Conservation (phyloP, 2,329 filamentous ascomycete genomes). For the Cadophora sp. region DNA sequence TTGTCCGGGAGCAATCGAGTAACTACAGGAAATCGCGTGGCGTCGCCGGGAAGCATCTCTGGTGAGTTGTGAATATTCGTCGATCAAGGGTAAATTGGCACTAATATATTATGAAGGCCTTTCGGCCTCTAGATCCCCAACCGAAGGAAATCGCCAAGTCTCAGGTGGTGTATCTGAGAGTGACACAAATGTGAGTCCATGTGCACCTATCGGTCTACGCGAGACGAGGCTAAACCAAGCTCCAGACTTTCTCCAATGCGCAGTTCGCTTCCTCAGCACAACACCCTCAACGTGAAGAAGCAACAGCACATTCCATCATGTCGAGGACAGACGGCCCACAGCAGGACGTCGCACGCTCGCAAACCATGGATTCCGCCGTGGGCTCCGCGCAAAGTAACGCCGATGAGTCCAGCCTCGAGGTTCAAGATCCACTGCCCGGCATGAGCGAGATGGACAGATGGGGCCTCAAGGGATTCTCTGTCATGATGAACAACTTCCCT, state of each 20-base stretch:
- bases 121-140: constrained; percentile 40
- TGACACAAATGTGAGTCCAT: constrained; percentile 38
- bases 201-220: neutral
- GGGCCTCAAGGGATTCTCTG: constrained; percentile 66
- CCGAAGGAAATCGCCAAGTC: constrained; percentile 38
- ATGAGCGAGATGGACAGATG: constrained; percentile 70
- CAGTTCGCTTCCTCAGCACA: constrained; percentile 36
- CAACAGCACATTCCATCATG: constrained; percentile 35
- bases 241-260: constrained; percentile 38
- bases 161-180: constrained; percentile 34
- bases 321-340: constrained; percentile 37
- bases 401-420: constrained; percentile 46
- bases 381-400: constrained; percentile 36
- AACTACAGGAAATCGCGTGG: constrained; percentile 49
- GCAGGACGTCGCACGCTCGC: constrained; percentile 34
- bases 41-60: constrained; percentile 42
- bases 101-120: constrained; percentile 32
- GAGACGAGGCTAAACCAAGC: constrained; percentile 5
- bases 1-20: constrained; percentile 64
- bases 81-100: neutral
- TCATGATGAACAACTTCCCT: constrained; percentile 67
- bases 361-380: constrained; percentile 34
- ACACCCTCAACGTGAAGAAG: constrained; percentile 36
- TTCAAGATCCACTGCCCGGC: constrained; percentile 64
- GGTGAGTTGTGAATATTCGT: constrained; percentile 33